Evolutionary conservation across 768 basidiomycete species (phyloP), one percentile per base, ranked within the genome.

Genomic region (Agrocybe pediades): DNA sequence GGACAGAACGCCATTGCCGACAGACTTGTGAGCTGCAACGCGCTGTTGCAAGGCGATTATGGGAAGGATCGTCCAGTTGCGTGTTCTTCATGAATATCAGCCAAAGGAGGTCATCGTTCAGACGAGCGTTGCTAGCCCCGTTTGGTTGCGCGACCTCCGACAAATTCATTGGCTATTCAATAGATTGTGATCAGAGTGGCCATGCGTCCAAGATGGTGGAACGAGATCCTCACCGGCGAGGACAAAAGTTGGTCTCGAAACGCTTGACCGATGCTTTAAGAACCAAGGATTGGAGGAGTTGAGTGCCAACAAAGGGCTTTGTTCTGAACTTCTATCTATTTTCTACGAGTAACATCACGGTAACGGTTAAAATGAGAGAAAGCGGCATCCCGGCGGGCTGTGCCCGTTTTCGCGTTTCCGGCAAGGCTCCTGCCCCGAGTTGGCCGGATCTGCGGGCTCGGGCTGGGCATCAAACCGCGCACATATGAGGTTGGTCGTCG

Each of bases 391-490:
- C 15, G 7, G 29, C 29, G 7, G 29, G 15, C 7, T 30, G 15
- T 30, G 8, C 8, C 7, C 15, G 15, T 15, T 30, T 36, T 36
- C 33, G 33, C n/a, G 33, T 36, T 36, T 36, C 33, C 33, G 33
- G 33, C 33, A 36, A 36, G 3, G n/a, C 3, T 5, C 33, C 47
- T 36, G 26, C 49, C 39, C 49, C 55, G 49, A 51, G n/a, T 41
- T 23, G 8, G 33, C 55, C 45, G 55, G 41, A 27, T 25, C 43
- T 39, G 41, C 39, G 46, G 49, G n/a, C n/a, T n/a, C n/a, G n/a
- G 46, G 55, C 33, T 36, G 33, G 33, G 61, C 60, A 62, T 62
- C 61, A 62, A 47, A 16, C 44, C 41, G 41, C 33, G 41, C 29
- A 41, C 49, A 54, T 59, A 51, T 51, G 48, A 54, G 45, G 36